Evolutionary conservation across 2,329 filamentous ascomycete genomes (phyloP).

Genomic region (Pseudogymnoascus sp.): DNA sequence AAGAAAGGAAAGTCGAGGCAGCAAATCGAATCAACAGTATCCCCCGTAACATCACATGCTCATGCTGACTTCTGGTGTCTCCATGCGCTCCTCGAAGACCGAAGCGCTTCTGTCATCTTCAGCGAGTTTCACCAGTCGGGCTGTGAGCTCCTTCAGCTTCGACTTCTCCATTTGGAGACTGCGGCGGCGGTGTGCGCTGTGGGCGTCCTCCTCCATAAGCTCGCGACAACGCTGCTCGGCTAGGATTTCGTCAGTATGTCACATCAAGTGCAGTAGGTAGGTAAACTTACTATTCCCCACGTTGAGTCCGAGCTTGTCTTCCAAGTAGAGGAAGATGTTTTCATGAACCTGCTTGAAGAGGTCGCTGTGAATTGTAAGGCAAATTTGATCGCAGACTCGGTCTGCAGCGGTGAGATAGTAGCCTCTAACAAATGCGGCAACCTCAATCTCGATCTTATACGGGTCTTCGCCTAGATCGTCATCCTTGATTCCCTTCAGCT

Average conservation of each 20-base stretch:
- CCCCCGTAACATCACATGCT: neutral
- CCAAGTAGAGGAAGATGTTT: conserved; percentile 11
- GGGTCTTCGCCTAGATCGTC: conserved; percentile 45
- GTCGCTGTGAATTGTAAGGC: conserved; percentile 12
- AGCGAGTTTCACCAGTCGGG: conserved; percentile 8
- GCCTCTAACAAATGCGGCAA: conserved; percentile 53
- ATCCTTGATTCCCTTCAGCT: conserved; percentile 12
- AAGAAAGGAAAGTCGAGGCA: neutral
- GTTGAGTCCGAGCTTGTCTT: conserved; percentile 12
- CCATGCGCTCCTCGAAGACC: neutral
- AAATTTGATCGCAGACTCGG: conserved; percentile 49
- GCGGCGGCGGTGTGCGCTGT: conserved; percentile 4
- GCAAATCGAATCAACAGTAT: neutral
- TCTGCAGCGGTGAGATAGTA: conserved; percentile 61
- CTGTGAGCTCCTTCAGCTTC: conserved; percentile 9
- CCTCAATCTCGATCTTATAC: conserved; percentile 50
- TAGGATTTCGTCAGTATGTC: conserved; percentile 1
- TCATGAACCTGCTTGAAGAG: conserved; percentile 11
- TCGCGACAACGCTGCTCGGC: conserved; percentile 10
- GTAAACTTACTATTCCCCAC: conserved; percentile 11
- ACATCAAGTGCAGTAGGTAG: neutral
- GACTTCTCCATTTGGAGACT: conserved; percentile 8
- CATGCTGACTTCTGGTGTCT: neutral
- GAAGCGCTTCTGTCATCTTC: conserved; percentile 5
- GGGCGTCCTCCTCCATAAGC: conserved; percentile 12